Conservation (phyloP, 208 protist species). For the Acanthamoeba royreba region DNA sequence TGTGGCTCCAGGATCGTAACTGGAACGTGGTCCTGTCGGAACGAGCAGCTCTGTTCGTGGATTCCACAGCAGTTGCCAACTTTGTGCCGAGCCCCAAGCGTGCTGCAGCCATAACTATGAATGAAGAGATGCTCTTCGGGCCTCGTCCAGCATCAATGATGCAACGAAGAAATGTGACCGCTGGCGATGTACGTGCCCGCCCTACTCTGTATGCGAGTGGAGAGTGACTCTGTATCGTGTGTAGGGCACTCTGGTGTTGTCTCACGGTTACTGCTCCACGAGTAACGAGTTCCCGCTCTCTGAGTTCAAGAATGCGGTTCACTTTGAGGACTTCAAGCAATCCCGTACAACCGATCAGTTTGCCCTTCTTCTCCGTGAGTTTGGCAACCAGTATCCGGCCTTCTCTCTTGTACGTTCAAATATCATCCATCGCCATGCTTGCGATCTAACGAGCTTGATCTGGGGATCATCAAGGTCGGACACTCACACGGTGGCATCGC, state of each 20-base stretch:
- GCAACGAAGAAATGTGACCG: background rate
- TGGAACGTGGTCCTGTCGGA: background rate
- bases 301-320: constrained; percentile 36
- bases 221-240: background rate
- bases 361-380: constrained; percentile 7
- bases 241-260: constrained; percentile 19
- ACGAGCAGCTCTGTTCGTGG: background rate
- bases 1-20: background rate
- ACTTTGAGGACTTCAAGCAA: constrained; percentile 17
- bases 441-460: background rate
- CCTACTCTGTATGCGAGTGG: no score
- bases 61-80: background rate
- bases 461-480: background rate
- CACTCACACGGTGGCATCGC: constrained; percentile 73
- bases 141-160: background rate
- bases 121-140: background rate
- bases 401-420: background rate
- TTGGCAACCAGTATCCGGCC: background rate
- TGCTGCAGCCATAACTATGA: background rate
- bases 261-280: constrained; percentile 53
- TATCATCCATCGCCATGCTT: background rate
- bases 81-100: background rate
- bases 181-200: background rate
- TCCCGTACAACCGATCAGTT: constrained; percentile 46
- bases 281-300: background rate